Evolutionary conservation across 441 rosid species (phyloP).

Genomic region (Erodium texanum): DNA sequence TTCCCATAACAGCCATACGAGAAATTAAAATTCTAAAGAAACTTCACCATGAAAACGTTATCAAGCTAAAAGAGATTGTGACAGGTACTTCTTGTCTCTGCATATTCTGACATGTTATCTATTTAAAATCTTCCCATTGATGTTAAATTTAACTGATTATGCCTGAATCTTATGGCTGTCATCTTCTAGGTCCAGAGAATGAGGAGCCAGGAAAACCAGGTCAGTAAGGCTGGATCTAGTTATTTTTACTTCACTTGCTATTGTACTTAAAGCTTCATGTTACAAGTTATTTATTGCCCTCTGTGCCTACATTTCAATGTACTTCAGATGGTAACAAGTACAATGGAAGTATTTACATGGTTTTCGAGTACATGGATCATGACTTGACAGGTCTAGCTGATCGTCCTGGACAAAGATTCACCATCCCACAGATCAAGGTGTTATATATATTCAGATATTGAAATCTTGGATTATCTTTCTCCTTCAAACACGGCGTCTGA

Average conservation of each 20-base stretch:
- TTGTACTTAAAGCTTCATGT: neutral
- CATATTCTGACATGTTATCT: neutral
- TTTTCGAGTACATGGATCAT: constrained; percentile 98
- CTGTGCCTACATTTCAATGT: no score
- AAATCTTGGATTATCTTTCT: neutral
- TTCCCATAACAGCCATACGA: constrained; percentile 90
- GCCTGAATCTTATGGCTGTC: neutral
- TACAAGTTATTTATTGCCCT: neutral
- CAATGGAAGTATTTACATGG: constrained; percentile 93
- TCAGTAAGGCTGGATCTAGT: constrained; percentile 18
- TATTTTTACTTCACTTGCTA: constrained; percentile 1
- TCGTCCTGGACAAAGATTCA: constrained; percentile 94
- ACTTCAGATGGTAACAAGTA: constrained; percentile 94
- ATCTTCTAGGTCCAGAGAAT: constrained; percentile 66
- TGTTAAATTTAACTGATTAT: neutral
- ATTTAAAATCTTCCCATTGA: neutral
- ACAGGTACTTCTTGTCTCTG: constrained; percentile 41
- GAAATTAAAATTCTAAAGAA: constrained; percentile 90
- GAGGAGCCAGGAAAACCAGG: constrained; percentile 82
- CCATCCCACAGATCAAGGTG: constrained; percentile 61
- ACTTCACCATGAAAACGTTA: constrained; percentile 77
- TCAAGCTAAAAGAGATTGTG: constrained; percentile 86
- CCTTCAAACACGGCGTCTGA: neutral
- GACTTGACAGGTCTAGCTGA: constrained; percentile 95
- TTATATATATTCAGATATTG: neutral